Base-by-base conservation (phyloP, 345 rosid species). In the Corchorus olitorius region DNA sequence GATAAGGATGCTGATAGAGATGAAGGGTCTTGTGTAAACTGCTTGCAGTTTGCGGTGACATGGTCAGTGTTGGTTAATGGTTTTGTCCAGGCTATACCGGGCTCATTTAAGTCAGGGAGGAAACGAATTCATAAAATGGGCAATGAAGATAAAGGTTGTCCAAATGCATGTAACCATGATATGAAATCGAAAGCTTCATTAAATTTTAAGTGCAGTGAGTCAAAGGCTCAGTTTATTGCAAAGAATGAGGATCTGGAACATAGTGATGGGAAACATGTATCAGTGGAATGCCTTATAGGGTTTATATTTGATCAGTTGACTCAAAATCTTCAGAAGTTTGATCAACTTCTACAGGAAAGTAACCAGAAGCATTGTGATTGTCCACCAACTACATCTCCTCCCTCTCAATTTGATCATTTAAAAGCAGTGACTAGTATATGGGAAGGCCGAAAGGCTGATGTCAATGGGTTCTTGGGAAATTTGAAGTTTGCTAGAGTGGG, bases 401-500 rank as follows among this genome's bases (percentile, higher is more conserved):
- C 77, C 33, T 76, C 81, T 72, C 87, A 78, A 13, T 84, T 81
- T 86, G 90, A 87, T 81, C 81, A 76, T 76, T 84, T 89, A 35
- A 86, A 65, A 77, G 82, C 84, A 62, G 75, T 92, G 50, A 78
- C 83, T 75, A 88, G 80, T 78, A 80, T 93, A 56, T 96, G 93
- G 92, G 97, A 96, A 78, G 92, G 91, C 80, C 86, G 88, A 82
- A 96, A 90, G 72, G 84, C 87, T 7, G 88, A 93, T 33, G 85
- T 96, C 4, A 89, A 96, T 84, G 97, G 88, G 39, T 90, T 96
- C 78, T 81, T 93, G 8, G 94, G 99, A 64, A 93, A 88, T 83
- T 65, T 91, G 85, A 91, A 85, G 79, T 96, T 96, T 81, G 99
- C 99, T 0, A 89, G 94, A 81, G 94, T 96, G 66, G 97, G 99